phyloP scores from a whole-genome alignment of 73 alveolate species.

The Tetrahymena borealis region DNA sequence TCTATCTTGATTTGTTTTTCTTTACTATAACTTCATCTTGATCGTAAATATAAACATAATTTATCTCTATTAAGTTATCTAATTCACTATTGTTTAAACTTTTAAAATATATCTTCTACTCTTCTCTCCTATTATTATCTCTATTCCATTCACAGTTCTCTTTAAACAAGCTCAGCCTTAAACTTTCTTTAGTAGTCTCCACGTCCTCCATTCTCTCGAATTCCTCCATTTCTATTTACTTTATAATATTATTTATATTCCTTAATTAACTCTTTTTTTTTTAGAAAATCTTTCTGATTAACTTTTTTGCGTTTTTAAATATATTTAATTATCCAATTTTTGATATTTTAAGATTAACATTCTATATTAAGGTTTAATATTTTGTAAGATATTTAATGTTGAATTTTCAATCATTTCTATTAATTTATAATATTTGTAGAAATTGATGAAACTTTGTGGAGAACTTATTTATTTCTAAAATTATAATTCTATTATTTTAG shows the following conservation, averaged over 20 bases:
- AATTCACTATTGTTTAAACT: neutral
- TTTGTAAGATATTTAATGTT: too few relatives aligned
- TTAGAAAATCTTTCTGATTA: neutral
- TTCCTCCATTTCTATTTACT: neutral
- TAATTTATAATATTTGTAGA: too few relatives aligned
- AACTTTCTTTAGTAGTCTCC: neutral
- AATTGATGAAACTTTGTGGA: too few relatives aligned
- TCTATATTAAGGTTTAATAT: too few relatives aligned
- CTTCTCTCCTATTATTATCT: neutral
- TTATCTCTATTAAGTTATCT: neutral
- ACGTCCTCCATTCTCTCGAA: neutral
- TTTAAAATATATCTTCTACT: neutral
- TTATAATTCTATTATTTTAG: too few relatives aligned
- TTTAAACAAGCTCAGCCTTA: neutral
- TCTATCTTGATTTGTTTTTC: neutral
- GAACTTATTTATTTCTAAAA: too few relatives aligned
- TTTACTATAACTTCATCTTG: neutral
- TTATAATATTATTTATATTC: too few relatives aligned
- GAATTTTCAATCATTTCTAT: too few relatives aligned
- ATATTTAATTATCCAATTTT: neutral
- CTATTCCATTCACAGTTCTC: neutral
- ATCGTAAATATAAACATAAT: neutral
- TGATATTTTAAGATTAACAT: neutral
- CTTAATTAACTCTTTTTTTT: neutral
- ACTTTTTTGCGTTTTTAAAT: neutral